Percentiles rank a stretch among this genome's conserved stretches.
These are phyloP conservation scores for Grammothele lineata DNA, from an alignment of 768 basidiomycete species.

Conservation along the genomic window DNA sequence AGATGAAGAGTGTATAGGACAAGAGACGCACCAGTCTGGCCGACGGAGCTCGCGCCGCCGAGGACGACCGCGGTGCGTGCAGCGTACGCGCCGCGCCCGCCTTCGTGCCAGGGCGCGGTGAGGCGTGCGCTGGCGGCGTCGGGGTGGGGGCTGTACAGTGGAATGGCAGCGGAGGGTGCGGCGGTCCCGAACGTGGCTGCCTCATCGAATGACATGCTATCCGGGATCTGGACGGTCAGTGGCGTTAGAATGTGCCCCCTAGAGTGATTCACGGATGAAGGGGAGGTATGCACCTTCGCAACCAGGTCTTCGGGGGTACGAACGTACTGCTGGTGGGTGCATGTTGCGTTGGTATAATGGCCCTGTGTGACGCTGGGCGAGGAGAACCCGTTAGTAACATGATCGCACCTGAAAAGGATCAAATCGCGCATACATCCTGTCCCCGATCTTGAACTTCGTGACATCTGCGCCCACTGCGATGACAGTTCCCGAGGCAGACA, in stretches of 20 bases:
- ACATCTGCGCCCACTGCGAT: constrained; percentile 31
- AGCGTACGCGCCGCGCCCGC: constrained; percentile 6
- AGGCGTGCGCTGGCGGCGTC: background rate
- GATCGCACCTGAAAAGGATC: constrained; percentile 1
- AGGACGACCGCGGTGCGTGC: constrained; percentile 22
- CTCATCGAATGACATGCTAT: constrained; percentile 6
- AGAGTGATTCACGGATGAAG: background rate
- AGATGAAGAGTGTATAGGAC: background rate
- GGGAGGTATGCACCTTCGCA: constrained; percentile 13
- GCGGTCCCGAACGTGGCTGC: constrained; percentile 6
- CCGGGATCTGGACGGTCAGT: constrained; percentile 4
- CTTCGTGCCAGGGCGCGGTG: constrained; percentile 7
- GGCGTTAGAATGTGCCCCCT: background rate
- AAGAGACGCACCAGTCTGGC: constrained; percentile 22
- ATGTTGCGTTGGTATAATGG: background rate
- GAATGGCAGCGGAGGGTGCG: constrained; percentile 3
- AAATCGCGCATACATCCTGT: constrained; percentile 25
- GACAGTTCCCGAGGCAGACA: constrained; percentile 4
- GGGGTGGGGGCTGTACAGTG: constrained; percentile 1
- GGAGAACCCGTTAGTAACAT: background rate
- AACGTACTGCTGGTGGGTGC: constrained; percentile 23
- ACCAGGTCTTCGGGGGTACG: constrained; percentile 19
- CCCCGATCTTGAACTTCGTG: constrained; percentile 26
- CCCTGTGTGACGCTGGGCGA: background rate
- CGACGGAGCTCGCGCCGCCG: constrained; percentile 25